Percentiles rank a stretch among this genome's conserved stretches.
Conservation (phyloP, 2,329 filamentous ascomycete species). For the Akanthomyces dipterigenus region DNA sequence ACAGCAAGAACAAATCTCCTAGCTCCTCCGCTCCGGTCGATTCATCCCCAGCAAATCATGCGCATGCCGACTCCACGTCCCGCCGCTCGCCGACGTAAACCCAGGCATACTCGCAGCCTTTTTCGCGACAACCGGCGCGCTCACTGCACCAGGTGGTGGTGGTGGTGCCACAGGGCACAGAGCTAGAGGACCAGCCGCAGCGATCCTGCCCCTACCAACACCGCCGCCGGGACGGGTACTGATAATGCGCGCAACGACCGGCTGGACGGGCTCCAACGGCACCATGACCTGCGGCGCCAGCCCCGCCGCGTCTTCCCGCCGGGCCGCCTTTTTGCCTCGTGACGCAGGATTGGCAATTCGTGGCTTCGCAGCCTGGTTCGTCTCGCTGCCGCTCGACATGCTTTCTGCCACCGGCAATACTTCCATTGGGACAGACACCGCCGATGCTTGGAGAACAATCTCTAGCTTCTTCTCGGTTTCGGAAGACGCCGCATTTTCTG, state of each 20-base stretch:
- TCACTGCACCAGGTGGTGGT: neutral
- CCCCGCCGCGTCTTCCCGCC: slow-evolving; percentile 44
- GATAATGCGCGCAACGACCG: neutral
- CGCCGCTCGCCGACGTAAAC: slow-evolving; percentile 46
- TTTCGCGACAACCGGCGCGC: neutral
- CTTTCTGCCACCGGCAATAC: neutral
- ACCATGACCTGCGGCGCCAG: slow-evolving; percentile 37
- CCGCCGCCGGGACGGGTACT: neutral
- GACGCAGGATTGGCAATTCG: slow-evolving; percentile 42
- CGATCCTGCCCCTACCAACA: neutral
- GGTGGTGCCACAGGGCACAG: neutral
- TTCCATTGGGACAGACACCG: neutral
- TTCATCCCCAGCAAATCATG: slow-evolving; percentile 58
- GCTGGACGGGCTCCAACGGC: slow-evolving; percentile 24
- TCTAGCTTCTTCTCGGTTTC: neutral
- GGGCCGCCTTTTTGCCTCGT: slow-evolving; percentile 46
- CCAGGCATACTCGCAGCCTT: slow-evolving; percentile 26
- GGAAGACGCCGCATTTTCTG: neutral
- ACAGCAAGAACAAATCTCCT: neutral
- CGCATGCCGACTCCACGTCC: slow-evolving; percentile 64
- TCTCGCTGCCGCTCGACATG: neutral
- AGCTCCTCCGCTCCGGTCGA: slow-evolving; percentile 33
- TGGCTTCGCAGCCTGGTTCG: slow-evolving; percentile 4
- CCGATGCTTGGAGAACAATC: neutral
- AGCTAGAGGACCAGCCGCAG: neutral